Percentiles rank a stretch among this genome's conserved stretches.
Evolutionary conservation across 1,139 yeast species (phyloP).

Genomic region (Petasospora fabianii): DNA sequence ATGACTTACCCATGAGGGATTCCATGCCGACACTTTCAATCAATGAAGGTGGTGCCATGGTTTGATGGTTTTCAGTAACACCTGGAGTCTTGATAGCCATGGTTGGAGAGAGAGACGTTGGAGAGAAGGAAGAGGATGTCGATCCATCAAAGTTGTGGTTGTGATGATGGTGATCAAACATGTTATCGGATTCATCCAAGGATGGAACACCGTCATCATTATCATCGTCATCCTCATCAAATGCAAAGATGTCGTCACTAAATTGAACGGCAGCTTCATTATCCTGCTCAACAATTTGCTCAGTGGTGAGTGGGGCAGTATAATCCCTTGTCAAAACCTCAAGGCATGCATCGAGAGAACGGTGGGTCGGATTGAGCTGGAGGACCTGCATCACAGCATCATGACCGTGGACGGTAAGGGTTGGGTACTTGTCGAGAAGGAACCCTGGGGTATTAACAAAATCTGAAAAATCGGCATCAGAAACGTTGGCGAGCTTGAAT

Average conservation of each 20-base stretch:
- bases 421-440: constrained; percentile 70
- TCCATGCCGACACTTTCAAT: constrained; percentile 7
- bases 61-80: no score
- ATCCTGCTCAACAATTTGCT: constrained; percentile 8
- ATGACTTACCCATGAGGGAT: constrained; percentile 12
- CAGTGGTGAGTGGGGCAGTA: constrained; percentile 13
- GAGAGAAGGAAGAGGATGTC: no score
- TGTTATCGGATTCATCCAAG: no score
- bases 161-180: no score
- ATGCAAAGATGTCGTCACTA: constrained; percentile 13
- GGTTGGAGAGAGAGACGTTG: no score
- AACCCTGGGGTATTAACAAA: constrained; percentile 70
- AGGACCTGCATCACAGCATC: constrained; percentile 22
- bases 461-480: constrained; percentile 62
- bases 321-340: constrained; percentile 11
- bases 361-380: constrained; percentile 23
- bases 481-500: constrained; percentile 59
- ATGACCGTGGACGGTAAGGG: constrained; percentile 23
- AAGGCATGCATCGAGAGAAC: constrained; percentile 19
- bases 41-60: constrained; percentile 11
- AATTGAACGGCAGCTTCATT: constrained; percentile 3
- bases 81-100: no score
- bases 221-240: constrained; percentile 13
- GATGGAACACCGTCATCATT: constrained; percentile 1
- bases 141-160: no score